Evolutionary conservation across 164 flowering plant species (phyloP).

Genomic region (Liquidambar formosana): DNA sequence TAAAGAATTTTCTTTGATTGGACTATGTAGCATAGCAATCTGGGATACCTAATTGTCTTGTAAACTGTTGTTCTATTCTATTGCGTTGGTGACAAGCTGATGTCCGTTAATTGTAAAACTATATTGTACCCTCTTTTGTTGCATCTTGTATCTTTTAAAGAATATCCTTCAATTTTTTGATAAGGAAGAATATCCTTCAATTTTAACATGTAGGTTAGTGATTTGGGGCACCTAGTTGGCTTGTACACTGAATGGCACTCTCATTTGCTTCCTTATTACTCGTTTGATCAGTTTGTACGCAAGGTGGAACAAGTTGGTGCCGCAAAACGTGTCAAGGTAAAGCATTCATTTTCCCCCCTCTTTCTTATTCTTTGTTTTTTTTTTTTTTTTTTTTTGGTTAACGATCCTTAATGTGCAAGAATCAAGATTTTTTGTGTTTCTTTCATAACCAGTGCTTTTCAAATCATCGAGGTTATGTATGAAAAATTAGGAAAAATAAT

Average conservation of each 20-base stretch:
- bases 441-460: too few species aligned
- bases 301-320: constrained; percentile 82
- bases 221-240: constrained; percentile 65
- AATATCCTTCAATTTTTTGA: too few species aligned
- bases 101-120: not conserved
- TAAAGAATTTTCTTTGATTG: too few species aligned
- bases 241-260: constrained; percentile 82
- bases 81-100: too few species aligned
- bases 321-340: constrained; percentile 72
- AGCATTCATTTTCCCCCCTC: not conserved
- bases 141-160: not conserved
- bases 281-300: constrained; percentile 77
- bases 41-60: too few species aligned
- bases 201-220: constrained; percentile 46
- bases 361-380: not conserved
- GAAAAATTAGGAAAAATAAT: too few species aligned
- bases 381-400: not conserved
- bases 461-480: too few species aligned
- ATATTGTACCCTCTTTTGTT: not conserved
- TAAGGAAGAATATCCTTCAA: not conserved
- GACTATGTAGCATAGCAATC: too few species aligned
- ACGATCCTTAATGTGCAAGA: too few species aligned
- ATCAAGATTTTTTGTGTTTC: too few species aligned
- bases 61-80: too few species aligned
- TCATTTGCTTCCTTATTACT: constrained; percentile 72